Evolutionary conservation across 1,139 yeast species (phyloP).

Genomic region (Hemisphaericaspora lyxosophila): DNA sequence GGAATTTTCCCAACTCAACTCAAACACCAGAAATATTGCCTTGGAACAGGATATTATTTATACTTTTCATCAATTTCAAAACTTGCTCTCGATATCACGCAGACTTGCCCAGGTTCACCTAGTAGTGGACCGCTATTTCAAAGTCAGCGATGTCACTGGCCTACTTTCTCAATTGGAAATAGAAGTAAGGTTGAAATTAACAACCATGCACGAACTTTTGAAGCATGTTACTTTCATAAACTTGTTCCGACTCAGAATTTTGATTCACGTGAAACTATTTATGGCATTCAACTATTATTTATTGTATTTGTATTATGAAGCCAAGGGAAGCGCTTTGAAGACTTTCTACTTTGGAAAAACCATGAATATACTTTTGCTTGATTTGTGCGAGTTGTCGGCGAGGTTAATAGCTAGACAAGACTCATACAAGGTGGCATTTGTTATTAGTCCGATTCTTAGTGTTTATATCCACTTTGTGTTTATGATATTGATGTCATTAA

Average conservation of each 20-base stretch:
- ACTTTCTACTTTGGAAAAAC: conserved; percentile 27
- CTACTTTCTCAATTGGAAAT: conserved; percentile 12
- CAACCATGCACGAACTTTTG: conserved; percentile 7
- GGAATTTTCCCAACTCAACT: conserved; percentile 15
- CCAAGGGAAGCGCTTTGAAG: conserved; percentile 17
- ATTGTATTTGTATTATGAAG: conserved; percentile 28
- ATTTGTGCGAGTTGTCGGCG: conserved; percentile 17
- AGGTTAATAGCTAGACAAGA: conserved; percentile 6
- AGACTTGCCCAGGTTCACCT: conserved; percentile 11
- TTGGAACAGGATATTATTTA: conserved; percentile 22
- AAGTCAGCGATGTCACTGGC: not conserved
- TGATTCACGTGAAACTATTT: conserved; percentile 15
- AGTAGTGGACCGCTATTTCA: conserved; percentile 11
- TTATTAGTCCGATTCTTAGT: conserved; percentile 14
- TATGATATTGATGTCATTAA: conserved; percentile 6
- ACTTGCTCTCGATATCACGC: conserved; percentile 8
- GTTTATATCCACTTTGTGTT: conserved; percentile 12
- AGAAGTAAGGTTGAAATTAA: conserved; percentile 8
- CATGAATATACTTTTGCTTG: conserved; percentile 18
- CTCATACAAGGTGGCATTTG: conserved; percentile 12
- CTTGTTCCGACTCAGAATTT: conserved; percentile 5
- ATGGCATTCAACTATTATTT: conserved; percentile 24
- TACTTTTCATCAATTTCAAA: conserved; percentile 13
- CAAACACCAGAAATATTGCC: conserved; percentile 15
- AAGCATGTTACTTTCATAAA: conserved; percentile 2